Base-by-base conservation (phyloP, 495 filamentous ascomycete species). In the Penicillium crystallinum region DNA sequence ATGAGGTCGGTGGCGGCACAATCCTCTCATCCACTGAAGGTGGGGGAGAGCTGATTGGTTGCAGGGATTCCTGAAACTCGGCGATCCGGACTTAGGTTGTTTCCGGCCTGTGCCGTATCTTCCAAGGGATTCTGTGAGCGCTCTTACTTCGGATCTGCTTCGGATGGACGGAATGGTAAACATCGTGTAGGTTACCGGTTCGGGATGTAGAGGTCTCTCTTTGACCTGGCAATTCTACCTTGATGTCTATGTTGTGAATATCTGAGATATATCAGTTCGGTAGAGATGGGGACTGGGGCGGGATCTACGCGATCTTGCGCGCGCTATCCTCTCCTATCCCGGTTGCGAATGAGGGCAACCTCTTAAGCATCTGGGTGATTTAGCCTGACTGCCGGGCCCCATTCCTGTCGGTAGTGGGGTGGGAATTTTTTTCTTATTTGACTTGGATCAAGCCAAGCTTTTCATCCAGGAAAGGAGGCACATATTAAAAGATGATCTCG, bases 101-200 rank as follows among this genome's bases (percentile, higher is more conserved):
- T 65, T 65, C 63, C 63, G 63, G 60, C 34, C 45, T 59, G 43
- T 61, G 57, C 63, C 63, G 60, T n/a, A n/a, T n/a, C n/a, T n/a
- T n/a, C n/a, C n/a, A n/a, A n/a, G n/a, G n/a, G n/a, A n/a, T n/a
- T n/a, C n/a, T n/a, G n/a, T 11, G 22, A 14, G 30, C 31, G 38
- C 30, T 49, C 34, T 12, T 34, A 29, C 40, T 33, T 44, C 22
- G 34, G 34, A 36, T 18, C 21, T 46, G 12, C 17, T 23, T 57
- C 54, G 51, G 51, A 34, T 21, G 40, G 37, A 29, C 23, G 27
- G 34, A 17, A 2, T 21, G 3, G 7, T 7, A 7, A 7, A 27
- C 23, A 37, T 27, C 45, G 19, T 48, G n/a, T 48, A 12, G 33
- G 18, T 18, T 23, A 34, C 42, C n/a, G 5, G 11, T 0, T 45